These are phyloP conservation scores for Curvularia verruculosa DNA, from an alignment of 2,329 filamentous ascomycete species.

Conservation along the genomic window DNA sequence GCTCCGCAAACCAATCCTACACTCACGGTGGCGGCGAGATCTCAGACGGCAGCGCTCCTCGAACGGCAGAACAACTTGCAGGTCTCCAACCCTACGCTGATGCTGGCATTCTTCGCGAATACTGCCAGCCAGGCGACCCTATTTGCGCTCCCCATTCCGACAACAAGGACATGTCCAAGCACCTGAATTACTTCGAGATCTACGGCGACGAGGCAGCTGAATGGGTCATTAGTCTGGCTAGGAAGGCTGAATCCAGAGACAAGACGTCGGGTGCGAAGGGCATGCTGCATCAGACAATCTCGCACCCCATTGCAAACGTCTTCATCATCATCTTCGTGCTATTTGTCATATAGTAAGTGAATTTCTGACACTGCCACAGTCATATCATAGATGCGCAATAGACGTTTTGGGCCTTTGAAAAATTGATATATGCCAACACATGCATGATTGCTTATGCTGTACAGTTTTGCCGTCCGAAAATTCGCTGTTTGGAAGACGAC, in stretches of 20 bases:
- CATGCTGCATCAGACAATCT: conserved; percentile 29
- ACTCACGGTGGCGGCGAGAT: conserved; percentile 31
- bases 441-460: conserved; percentile 25
- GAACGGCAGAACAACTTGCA: conserved; percentile 27
- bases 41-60: conserved; percentile 29
- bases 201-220: conserved; percentile 31
- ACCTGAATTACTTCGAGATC: conserved; percentile 62
- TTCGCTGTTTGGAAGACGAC: conserved; percentile 30
- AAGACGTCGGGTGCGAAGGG: conserved; percentile 22
- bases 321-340: conserved; percentile 28
- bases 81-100: conserved; percentile 33
- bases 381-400: conserved; percentile 11
- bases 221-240: conserved; percentile 31
- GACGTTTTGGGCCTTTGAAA: conserved; percentile 3
- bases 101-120: conserved; percentile 63
- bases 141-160: conserved; percentile 62
- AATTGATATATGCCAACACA: conserved; percentile 5
- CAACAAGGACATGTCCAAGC: conserved; percentile 59
- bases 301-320: conserved; percentile 31
- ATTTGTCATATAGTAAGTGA: conserved; percentile 33
- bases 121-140: conserved; percentile 67
- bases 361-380: conserved; percentile 1
- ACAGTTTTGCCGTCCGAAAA: conserved; percentile 30
- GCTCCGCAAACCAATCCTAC: conserved; percentile 33
- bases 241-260: conserved; percentile 17